Conservation (phyloP, 257 asterid genomes). For the Petrea volubilis region DNA sequence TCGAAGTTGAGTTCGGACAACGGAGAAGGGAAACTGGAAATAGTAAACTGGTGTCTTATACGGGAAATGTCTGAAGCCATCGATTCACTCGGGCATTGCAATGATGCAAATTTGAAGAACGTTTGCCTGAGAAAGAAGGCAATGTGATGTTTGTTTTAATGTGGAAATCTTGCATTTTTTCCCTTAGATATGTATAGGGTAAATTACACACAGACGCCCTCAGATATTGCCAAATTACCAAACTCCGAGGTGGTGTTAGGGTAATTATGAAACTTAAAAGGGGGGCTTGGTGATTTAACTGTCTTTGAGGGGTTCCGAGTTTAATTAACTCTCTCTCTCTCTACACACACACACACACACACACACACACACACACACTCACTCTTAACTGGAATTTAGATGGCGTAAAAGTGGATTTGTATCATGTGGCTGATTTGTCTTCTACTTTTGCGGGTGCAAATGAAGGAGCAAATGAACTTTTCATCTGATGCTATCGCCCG, state of each 20-base stretch:
- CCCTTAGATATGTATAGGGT: too few species aligned
- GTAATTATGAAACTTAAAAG: too few species aligned
- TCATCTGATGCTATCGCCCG: conserved; percentile 9
- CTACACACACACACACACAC: too few species aligned
- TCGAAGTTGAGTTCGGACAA: conserved; percentile 8
- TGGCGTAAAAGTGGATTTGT: neutral
- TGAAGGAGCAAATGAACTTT: conserved; percentile 12
- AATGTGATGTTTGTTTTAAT: neutral
- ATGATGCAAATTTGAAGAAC: neutral
- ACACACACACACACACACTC: too few species aligned
- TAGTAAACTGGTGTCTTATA: conserved; percentile 36
- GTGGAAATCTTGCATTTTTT: neutral
- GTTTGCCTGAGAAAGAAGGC: conserved; percentile 35
- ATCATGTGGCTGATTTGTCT: neutral
- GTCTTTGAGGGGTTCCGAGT: too few species aligned
- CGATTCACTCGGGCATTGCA: neutral
- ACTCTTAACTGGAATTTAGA: too few species aligned
- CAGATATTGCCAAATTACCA: too few species aligned
- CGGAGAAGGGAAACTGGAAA: neutral
- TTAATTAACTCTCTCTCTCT: too few species aligned
- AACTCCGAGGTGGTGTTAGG: too few species aligned
- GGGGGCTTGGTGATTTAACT: too few species aligned
- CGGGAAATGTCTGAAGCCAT: conserved; percentile 17
- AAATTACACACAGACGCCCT: too few species aligned
- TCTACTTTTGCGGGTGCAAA: conserved; percentile 25